Evolutionary conservation across 2,329 filamentous ascomycete genomes (phyloP).

Genomic region (Pseudogymnoascus pannorum): DNA sequence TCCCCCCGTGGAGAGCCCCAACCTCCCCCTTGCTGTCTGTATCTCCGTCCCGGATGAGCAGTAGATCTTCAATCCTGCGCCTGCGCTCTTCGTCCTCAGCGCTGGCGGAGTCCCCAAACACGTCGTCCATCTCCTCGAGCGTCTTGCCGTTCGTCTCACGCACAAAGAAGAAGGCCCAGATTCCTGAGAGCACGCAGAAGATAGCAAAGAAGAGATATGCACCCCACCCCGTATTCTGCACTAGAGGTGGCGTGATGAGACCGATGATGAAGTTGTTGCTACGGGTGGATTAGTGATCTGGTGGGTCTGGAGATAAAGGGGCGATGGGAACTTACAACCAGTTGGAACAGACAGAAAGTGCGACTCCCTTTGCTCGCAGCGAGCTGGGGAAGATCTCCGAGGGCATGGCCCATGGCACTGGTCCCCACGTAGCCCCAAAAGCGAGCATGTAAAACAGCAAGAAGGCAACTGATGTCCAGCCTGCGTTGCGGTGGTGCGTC

Average conservation of each 20-base stretch:
- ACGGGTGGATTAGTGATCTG: not conserved
- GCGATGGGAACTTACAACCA: constrained; percentile 39
- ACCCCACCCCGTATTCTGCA: constrained; percentile 50
- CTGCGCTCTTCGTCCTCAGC: constrained; percentile 7
- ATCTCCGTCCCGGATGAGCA: not conserved
- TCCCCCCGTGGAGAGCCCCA: not conserved
- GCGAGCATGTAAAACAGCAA: constrained; percentile 54
- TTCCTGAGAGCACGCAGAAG: constrained; percentile 40
- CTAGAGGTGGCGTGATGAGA: constrained; percentile 57
- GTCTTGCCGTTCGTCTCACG: constrained; percentile 50
- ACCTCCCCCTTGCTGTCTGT: not conserved
- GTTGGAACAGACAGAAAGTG: constrained; percentile 54
- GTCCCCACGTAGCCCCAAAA: constrained; percentile 38
- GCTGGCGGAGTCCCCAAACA: constrained; percentile 20
- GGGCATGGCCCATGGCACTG: constrained; percentile 33
- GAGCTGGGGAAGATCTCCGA: constrained; percentile 58
- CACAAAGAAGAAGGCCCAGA: constrained; percentile 47
- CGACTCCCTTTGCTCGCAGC: constrained; percentile 57
- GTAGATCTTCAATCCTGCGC: constrained; percentile 2
- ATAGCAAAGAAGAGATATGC: constrained; percentile 50
- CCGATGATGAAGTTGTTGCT: constrained; percentile 40
- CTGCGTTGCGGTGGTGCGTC: constrained; percentile 41
- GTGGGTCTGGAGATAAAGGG: not conserved
- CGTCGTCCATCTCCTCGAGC: constrained; percentile 47
- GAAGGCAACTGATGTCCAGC: constrained; percentile 48